A percentile compares a stretch with the other conserved stretches of the same genome.
These are phyloP conservation scores for Fusarium tricinctum DNA, from an alignment of 2,329 filamentous ascomycete species.

Conservation along the genomic window DNA sequence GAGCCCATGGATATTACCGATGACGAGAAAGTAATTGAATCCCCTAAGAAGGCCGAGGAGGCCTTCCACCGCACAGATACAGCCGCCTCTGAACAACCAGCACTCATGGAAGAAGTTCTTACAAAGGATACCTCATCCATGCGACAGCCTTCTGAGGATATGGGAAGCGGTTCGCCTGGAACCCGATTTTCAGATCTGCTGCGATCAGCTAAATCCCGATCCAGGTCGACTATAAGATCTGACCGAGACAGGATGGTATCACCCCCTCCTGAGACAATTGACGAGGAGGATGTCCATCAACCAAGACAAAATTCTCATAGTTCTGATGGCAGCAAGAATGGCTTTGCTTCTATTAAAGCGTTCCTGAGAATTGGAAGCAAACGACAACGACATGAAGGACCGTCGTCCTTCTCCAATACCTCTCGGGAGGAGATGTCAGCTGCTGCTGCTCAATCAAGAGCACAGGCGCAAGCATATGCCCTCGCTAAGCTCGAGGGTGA, in stretches of 20 bases:
- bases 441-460: conserved; percentile 48
- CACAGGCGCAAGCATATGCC: conserved; percentile 53
- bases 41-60: conserved; percentile 45
- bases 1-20: conserved; percentile 47
- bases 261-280: conserved; percentile 56
- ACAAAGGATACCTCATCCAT: conserved; percentile 43
- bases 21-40: conserved; percentile 31
- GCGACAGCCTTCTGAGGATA: conserved; percentile 44
- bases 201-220: conserved; percentile 62
- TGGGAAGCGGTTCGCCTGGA: conserved; percentile 43
- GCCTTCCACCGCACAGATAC: conserved; percentile 53
- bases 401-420: conserved; percentile 91
- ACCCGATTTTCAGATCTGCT: conserved; percentile 57
- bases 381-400: conserved; percentile 67
- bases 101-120: conserved; percentile 43
- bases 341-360: conserved; percentile 73
- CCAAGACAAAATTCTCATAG: conserved; percentile 69
- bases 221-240: conserved; percentile 63
- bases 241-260: conserved; percentile 57
- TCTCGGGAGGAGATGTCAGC: conserved; percentile 86
- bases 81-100: conserved; percentile 41
- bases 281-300: conserved; percentile 64
- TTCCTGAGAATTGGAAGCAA: conserved; percentile 80
- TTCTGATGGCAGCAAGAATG: conserved; percentile 64
- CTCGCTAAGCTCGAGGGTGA: conserved; percentile 55